Evolutionary conservation across 352 stramenopile genomes (phyloP).

Genomic region (Phytophthora constricta): DNA sequence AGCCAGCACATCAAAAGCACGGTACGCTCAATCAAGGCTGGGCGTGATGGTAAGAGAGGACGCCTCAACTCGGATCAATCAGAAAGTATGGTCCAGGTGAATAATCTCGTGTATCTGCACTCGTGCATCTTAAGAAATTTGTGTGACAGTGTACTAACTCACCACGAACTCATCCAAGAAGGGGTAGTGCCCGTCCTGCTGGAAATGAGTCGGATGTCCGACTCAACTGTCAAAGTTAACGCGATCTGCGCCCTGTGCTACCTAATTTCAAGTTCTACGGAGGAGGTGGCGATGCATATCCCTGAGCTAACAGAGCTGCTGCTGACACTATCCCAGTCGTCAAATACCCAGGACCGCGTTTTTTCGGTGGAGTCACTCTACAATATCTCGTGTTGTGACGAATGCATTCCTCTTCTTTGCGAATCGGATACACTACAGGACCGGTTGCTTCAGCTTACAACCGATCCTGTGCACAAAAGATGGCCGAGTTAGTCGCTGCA

Average conservation of each 20-base stretch:
- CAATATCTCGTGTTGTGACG: conserved; percentile 80
- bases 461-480: conserved; percentile 30
- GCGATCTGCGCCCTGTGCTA: conserved; percentile 73
- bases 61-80: conserved; percentile 1
- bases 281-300: conserved; percentile 58
- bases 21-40: no score
- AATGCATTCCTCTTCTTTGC: conserved; percentile 56
- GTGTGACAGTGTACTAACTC: conserved; percentile 74
- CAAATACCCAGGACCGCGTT: conserved; percentile 36
- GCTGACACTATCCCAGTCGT: conserved; percentile 49
- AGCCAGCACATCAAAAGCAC: conserved; percentile 35
- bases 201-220: conserved; percentile 56
- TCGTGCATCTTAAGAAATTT: conserved; percentile 80
- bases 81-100: conserved; percentile 3
- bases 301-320: conserved; percentile 63
- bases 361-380: conserved; percentile 76
- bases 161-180: conserved; percentile 76
- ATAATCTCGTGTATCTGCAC: conserved; percentile 55
- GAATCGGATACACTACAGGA: conserved; percentile 43
- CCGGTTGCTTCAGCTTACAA: conserved; percentile 47
- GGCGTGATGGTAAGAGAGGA: neutral
- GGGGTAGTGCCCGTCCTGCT: conserved; percentile 59
- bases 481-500: conserved; percentile 58
- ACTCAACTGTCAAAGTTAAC: conserved; percentile 67
- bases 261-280: conserved; percentile 66